Conservation (phyloP, 331 rosid genomes). For the Malus hybrid region DNA sequence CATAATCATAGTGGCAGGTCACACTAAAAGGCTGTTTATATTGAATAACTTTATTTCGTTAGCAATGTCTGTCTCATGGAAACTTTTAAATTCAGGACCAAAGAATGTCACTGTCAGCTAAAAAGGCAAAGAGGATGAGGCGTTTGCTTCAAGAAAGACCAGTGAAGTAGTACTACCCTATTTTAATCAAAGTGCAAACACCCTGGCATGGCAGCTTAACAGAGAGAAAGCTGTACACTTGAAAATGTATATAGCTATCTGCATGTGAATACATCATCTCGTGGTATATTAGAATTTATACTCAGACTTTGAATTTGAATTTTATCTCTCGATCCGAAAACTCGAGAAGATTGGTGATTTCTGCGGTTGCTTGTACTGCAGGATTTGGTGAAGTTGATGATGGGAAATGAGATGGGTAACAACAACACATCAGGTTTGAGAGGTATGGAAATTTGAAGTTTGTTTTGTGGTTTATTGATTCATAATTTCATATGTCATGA, state of each 20-base stretch:
- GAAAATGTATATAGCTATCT: slow-evolving; percentile 19
- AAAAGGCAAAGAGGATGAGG: too few species aligned
- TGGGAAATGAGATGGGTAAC: slow-evolving; percentile 93
- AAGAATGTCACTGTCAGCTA: too few species aligned
- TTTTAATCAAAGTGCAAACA: slow-evolving; percentile 5
- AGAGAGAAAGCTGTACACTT: slow-evolving; percentile 16
- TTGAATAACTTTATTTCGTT: too few species aligned
- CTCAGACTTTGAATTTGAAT: slow-evolving; percentile 9
- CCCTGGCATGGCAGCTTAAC: slow-evolving; percentile 1
- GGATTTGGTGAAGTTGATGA: slow-evolving; percentile 50
- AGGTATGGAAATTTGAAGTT: slow-evolving; percentile 33
- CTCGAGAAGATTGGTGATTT: not conserved
- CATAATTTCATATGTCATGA: not conserved
- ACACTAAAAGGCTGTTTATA: too few species aligned
- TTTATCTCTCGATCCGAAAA: not conserved
- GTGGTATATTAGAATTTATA: slow-evolving; percentile 38
- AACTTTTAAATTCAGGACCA: too few species aligned
- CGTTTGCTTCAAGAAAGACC: slow-evolving; percentile 19
- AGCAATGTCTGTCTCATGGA: too few species aligned
- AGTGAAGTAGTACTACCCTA: not conserved
- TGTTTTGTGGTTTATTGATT: not conserved
- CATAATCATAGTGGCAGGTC: slow-evolving; percentile 42
- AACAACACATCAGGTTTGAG: slow-evolving; percentile 52
- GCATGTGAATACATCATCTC: slow-evolving; percentile 39
- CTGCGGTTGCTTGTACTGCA: slow-evolving; percentile 33